Conservation (phyloP, 2,329 filamentous ascomycete species). For the Talaromyces sp. region DNA sequence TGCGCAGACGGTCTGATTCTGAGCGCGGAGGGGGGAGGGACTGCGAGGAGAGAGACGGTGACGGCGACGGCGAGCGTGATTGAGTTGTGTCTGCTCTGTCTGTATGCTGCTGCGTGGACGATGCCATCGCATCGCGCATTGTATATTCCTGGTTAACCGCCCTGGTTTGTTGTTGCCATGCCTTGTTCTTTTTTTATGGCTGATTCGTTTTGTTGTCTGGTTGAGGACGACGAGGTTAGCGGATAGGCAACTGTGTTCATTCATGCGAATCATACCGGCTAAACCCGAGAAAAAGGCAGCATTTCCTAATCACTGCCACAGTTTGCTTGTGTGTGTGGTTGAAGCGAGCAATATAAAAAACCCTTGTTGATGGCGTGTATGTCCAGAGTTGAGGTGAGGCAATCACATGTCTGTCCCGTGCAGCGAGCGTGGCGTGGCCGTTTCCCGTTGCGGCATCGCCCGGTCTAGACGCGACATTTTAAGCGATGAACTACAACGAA, state of each 20-base stretch:
- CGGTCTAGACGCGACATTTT: neutral
- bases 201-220: neutral
- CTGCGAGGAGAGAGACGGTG: neutral
- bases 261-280: neutral
- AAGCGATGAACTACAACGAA: neutral
- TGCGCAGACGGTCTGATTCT: neutral
- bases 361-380: neutral
- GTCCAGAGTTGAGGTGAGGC: neutral
- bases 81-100: constrained; percentile 32
- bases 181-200: neutral
- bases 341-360: neutral
- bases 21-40: constrained; percentile 30
- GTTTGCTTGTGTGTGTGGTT: neutral
- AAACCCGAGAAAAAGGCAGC: neutral
- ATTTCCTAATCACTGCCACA: neutral
- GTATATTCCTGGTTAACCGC: neutral
- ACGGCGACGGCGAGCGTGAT: neutral
- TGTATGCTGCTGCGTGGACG: neutral
- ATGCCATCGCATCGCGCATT: constrained; percentile 11
- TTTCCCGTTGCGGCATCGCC: neutral
- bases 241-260: neutral
- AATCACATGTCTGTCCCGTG: constrained; percentile 12
- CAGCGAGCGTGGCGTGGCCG: neutral
- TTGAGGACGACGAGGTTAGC: neutral
- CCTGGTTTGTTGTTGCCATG: neutral